Percentiles rank a stretch among this genome's conserved stretches.
Conservation (phyloP, 2,329 filamentous ascomycete species). For the Aspergillus sp. region DNA sequence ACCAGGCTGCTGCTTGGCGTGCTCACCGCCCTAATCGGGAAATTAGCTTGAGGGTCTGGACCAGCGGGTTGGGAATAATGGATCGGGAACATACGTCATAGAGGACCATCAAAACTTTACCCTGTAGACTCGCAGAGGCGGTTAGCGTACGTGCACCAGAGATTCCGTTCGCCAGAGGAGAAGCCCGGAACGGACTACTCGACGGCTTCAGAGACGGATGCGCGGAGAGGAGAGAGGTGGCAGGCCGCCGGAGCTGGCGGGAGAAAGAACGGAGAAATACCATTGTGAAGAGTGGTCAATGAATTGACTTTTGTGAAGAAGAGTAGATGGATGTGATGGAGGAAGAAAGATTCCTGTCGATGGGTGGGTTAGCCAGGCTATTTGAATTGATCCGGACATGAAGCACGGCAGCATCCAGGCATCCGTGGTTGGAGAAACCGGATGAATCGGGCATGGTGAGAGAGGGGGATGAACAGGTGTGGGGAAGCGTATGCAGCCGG, state of each 20-base stretch:
- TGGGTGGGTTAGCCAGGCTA: neutral
- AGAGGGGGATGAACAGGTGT: neutral
- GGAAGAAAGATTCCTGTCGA: neutral
- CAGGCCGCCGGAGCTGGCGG: slow-evolving; percentile 54
- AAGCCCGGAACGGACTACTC: slow-evolving; percentile 26
- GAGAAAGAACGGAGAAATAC: slow-evolving; percentile 64
- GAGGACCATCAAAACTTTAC: slow-evolving; percentile 90
- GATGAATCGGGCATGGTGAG: neutral
- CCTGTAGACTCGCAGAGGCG: slow-evolving; percentile 68
- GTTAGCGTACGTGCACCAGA: slow-evolving; percentile 61
- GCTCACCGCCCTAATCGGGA: slow-evolving; percentile 62
- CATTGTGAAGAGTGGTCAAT: slow-evolving; percentile 44
- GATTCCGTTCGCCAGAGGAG: slow-evolving; percentile 41
- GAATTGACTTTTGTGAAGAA: slow-evolving; percentile 1
- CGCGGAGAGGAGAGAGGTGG: slow-evolving; percentile 50
- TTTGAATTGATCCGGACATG: neutral
- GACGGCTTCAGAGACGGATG: slow-evolving; percentile 33
- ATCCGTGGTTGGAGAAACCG: neutral
- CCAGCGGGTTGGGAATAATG: neutral
- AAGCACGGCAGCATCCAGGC: neutral
- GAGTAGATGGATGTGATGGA: slow-evolving; percentile 1
- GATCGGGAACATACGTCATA: slow-evolving; percentile 69
- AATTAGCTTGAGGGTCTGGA: slow-evolving; percentile 3
- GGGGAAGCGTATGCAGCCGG: neutral
- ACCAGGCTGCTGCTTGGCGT: slow-evolving; percentile 82